A percentile compares a stretch with the other conserved stretches of the same genome.
phyloP scores from a whole-genome alignment of 306 rosid genomes.

The Glycine tomentella region DNA sequence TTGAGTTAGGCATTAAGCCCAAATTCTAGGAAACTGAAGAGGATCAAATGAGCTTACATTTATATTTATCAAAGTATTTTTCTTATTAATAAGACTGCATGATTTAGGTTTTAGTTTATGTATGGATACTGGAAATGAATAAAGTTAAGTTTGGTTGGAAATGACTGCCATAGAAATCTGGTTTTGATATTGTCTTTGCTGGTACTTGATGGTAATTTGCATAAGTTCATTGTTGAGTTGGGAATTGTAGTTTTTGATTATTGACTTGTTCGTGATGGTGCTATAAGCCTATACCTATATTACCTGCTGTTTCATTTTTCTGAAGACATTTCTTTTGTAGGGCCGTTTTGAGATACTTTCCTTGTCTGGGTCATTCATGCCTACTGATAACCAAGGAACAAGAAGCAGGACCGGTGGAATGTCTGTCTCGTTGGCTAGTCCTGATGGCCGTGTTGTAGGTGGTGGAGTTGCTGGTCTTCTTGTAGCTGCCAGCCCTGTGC shows the following conservation, averaged over 20 bases:
- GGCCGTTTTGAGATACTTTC: slow-evolving; percentile 86
- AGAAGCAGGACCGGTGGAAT: slow-evolving; percentile 82
- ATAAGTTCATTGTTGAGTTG: neutral
- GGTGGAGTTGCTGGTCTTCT: slow-evolving; percentile 84
- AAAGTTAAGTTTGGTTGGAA: too few relatives aligned
- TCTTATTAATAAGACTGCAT: too few relatives aligned
- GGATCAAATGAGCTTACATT: too few relatives aligned
- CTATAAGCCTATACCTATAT: too few relatives aligned
- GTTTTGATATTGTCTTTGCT: too few relatives aligned
- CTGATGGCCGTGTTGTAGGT: slow-evolving; percentile 78
- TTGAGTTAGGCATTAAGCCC: too few relatives aligned
- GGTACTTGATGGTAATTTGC: too few relatives aligned
- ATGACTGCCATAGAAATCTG: too few relatives aligned
- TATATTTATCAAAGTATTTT: too few relatives aligned
- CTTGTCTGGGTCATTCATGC: slow-evolving; percentile 81
- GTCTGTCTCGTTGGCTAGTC: slow-evolving; percentile 76
- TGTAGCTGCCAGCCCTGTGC: slow-evolving; percentile 83
- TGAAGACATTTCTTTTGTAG: slow-evolving; percentile 51
- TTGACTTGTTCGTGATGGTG: slow-evolving; percentile 13
- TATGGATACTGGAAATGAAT: too few relatives aligned
- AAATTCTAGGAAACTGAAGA: too few relatives aligned
- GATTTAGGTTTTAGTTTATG: too few relatives aligned
- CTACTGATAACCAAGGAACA: slow-evolving; percentile 76
- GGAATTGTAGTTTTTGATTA: neutral
- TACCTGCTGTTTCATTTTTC: slow-evolving; percentile 6